Base-by-base conservation (phyloP, 2,329 filamentous ascomycete genomes). In the Periconia sp. region DNA sequence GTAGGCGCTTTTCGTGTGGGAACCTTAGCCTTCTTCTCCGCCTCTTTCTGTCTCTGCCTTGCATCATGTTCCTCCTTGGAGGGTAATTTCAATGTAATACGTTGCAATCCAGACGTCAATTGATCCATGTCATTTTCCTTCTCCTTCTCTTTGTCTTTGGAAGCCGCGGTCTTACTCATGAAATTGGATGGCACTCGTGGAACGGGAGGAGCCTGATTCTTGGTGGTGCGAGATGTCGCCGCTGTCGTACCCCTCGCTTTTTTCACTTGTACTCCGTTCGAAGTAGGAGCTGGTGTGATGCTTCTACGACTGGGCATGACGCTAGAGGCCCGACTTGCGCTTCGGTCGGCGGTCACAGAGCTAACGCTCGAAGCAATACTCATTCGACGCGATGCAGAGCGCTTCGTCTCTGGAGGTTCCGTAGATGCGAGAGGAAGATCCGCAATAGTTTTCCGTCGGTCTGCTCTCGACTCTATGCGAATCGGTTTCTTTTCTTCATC, bases 61-160 rank as follows among this genome's bases (percentile, higher is more conserved):
- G 72, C 73, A 19, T 81, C 78, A 46, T 83, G 73, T 56, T 84
- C 80, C 56, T 84, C 80, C 16, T 75, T 75, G 0, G 79, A 73
- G 0, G 79, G 79, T 37, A 84, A 70, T 48, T 82, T 83, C 34
- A 86, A 59, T 16, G 81, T 84, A 40, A 85, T 78, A 19, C 78
- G 78, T 57, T 79, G 80, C 47, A 84, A 62, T 4, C 78, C 78
- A 3, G 74, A 71, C 1, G 78, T 72, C 18, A 84, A 62, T 13
- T 68, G 70, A 31, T 83, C 79, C 31, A 83, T 59, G 12, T 68
- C 58, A 39, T 62, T 57, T 35, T 49, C 55, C 10, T 54, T 61
- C 24, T 50, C 61, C 18, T 65, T 66, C 32, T 63, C 60, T 23
- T 60, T 60, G n/a, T 43, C 59, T 26, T 54, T 59, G 2, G 48